Conservation (phyloP, 768 basidiomycete genomes). For the Pleurotus giganteus region DNA sequence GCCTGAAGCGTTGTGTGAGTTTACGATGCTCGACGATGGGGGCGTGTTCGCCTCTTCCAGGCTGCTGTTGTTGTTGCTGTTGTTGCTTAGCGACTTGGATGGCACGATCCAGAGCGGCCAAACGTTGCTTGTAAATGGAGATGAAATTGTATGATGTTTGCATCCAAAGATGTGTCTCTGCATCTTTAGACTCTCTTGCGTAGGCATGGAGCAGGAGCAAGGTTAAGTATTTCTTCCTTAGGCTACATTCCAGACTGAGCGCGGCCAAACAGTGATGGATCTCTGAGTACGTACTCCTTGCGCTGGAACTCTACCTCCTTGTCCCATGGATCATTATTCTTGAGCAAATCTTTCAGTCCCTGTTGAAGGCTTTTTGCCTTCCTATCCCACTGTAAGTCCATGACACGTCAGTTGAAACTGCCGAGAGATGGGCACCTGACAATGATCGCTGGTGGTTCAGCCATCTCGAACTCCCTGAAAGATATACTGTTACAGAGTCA, state of each 20-base stretch:
- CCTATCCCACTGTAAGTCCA: constrained; percentile 35
- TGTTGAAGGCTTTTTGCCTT: constrained; percentile 79
- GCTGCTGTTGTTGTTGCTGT: constrained; percentile 31
- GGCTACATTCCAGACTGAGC: constrained; percentile 36
- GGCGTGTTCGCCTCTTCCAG: constrained; percentile 41
- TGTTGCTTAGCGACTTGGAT: constrained; percentile 39
- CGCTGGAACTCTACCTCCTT: constrained; percentile 84
- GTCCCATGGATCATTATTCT: constrained; percentile 75
- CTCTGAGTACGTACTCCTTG: constrained; percentile 63
- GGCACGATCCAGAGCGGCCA: constrained; percentile 62
- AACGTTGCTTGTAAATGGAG: constrained; percentile 73
- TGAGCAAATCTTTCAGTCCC: constrained; percentile 72
- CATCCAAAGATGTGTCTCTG: constrained; percentile 88
- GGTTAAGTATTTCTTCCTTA: constrained; percentile 68
- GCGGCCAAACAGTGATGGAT: constrained; percentile 11
- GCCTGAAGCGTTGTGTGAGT: constrained; percentile 81
- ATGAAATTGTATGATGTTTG: constrained; percentile 89
- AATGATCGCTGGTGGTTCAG: constrained; percentile 41
- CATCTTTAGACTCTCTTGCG: constrained; percentile 73
- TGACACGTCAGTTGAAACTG: constrained; percentile 13
- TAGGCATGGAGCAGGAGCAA: constrained; percentile 69
- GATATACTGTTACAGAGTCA: constrained; percentile 2
- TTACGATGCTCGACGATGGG: constrained; percentile 78
- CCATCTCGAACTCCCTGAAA: constrained; percentile 27
- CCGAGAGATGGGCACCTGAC: constrained; percentile 36